These are phyloP conservation scores for Scleroderma citrinum DNA, from an alignment of 768 basidiomycete genomes.

Conservation along the genomic window DNA sequence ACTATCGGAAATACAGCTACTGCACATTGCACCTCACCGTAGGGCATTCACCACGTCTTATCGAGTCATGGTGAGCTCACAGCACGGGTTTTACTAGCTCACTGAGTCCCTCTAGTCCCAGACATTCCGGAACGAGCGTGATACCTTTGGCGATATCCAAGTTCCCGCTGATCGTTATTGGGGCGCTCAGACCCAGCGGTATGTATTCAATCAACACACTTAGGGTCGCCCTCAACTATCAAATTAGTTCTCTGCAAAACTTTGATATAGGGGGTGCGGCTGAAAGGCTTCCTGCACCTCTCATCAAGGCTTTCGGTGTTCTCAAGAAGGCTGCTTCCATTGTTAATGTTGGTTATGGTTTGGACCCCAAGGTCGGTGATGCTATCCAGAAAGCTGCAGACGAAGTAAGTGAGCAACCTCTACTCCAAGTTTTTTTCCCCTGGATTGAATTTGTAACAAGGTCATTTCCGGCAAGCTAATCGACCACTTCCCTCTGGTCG, in stretches of 20 bases:
- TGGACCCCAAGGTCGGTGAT: conserved; percentile 80
- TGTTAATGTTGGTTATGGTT: conserved; percentile 85
- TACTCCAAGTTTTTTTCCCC: neutral
- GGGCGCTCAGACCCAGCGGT: conserved; percentile 98
- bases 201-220: conserved; percentile 6
- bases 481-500: conserved; percentile 96
- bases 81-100: neutral
- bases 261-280: conserved; percentile 97
- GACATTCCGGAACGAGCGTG: conserved; percentile 72
- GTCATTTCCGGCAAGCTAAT: conserved; percentile 93
- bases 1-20: conserved; percentile 1
- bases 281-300: conserved; percentile 88
- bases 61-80: conserved; percentile 30
- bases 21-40: conserved; percentile 3
- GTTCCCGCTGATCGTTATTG: conserved; percentile 89
- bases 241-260: conserved; percentile 79
- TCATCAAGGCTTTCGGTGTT: conserved; percentile 97
- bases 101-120: conserved; percentile 30
- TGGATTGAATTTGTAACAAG: conserved; percentile 34
- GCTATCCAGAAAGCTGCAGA: conserved; percentile 93
- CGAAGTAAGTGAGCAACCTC: conserved; percentile 51
- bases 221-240: conserved; percentile 8
- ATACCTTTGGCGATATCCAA: conserved; percentile 93
- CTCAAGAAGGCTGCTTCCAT: conserved; percentile 94
- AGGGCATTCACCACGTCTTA: conserved; percentile 27